A percentile compares a stretch with the other conserved stretches of the same genome.
Conservation (phyloP, 768 basidiomycete species). For the Pilatotrama ljubarskyi region DNA sequence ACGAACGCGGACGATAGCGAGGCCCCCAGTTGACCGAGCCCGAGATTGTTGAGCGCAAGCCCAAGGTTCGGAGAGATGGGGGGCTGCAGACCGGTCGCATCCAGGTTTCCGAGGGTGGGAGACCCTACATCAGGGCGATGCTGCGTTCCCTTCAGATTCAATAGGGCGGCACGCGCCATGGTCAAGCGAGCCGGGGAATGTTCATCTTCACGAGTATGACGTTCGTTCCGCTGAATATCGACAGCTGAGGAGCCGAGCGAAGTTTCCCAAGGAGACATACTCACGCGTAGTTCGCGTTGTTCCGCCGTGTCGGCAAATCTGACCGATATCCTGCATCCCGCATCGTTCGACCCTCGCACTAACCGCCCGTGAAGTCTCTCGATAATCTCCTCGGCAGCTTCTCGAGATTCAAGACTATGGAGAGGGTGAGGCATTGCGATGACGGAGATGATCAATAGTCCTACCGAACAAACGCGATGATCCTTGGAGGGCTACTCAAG, state of each 20-base stretch:
- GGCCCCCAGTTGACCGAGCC: not conserved
- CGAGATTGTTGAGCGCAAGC: conserved; percentile 7
- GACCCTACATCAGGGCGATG: conserved; percentile 30
- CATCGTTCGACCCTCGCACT: conserved; percentile 78
- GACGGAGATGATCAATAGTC: conserved; percentile 22
- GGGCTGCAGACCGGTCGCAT: conserved; percentile 12
- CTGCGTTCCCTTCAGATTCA: conserved; percentile 74
- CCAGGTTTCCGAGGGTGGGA: conserved; percentile 27
- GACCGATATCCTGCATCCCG: conserved; percentile 75
- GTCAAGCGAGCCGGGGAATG: conserved; percentile 64
- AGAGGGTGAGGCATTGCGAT: not conserved
- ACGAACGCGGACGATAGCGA: not conserved
- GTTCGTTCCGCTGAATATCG: conserved; percentile 57
- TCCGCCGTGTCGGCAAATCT: conserved; percentile 79
- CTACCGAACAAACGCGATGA: conserved; percentile 81
- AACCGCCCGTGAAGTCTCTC: conserved; percentile 78
- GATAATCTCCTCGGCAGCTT: conserved; percentile 74
- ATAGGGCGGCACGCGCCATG: conserved; percentile 75
- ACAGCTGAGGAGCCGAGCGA: conserved; percentile 3
- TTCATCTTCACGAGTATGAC: conserved; percentile 59
- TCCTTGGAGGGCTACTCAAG: conserved; percentile 71
- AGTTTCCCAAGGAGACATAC: conserved; percentile 28
- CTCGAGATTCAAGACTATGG: conserved; percentile 65
- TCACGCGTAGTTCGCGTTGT: conserved; percentile 72
- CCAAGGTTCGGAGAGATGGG: conserved; percentile 13